Percentiles rank a stretch among this genome's conserved stretches.
These are phyloP conservation scores for Penicillium lividum DNA, from an alignment of 495 filamentous ascomycete genomes.

Conservation along the genomic window DNA sequence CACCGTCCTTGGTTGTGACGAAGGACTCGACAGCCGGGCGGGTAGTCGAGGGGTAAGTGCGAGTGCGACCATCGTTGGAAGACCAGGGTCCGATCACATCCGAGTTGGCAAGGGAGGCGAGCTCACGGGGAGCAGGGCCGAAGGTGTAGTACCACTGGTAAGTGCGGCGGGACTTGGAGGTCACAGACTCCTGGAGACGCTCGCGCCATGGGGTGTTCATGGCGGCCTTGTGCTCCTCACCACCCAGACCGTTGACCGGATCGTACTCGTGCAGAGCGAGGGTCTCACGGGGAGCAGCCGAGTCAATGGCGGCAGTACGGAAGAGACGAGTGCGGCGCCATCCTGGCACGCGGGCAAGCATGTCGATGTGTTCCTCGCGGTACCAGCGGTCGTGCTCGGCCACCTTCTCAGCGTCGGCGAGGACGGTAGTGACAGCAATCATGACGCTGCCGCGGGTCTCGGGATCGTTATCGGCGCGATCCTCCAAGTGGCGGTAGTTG, in stretches of 20 bases:
- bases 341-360: slow-evolving; percentile 71
- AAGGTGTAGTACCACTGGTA: slow-evolving; percentile 80
- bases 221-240: slow-evolving; percentile 62
- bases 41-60: slow-evolving; percentile 52
- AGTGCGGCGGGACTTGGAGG: slow-evolving; percentile 53
- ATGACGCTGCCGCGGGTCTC: slow-evolving; percentile 57
- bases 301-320: slow-evolving; percentile 56
- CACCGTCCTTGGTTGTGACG: slow-evolving; percentile 66
- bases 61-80: slow-evolving; percentile 56
- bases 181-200: slow-evolving; percentile 58
- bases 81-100: slow-evolving; percentile 43
- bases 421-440: slow-evolving; percentile 58
- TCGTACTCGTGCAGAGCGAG: slow-evolving; percentile 72
- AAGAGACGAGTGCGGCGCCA: slow-evolving; percentile 72
- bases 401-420: slow-evolving; percentile 53
- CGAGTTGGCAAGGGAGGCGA: slow-evolving; percentile 45
- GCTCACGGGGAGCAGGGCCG: slow-evolving; percentile 68
- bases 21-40: slow-evolving; percentile 61
- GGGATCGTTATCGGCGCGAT: slow-evolving; percentile 56
- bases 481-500: slow-evolving; percentile 58
- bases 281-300: slow-evolving; percentile 52
- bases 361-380: slow-evolving; percentile 66
- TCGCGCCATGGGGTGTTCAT: slow-evolving; percentile 58
- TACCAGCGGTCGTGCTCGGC: slow-evolving; percentile 67
- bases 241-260: slow-evolving; percentile 62